Conservation (phyloP, 371 early-diverging fungal genomes). For the Batkoa obscura region DNA sequence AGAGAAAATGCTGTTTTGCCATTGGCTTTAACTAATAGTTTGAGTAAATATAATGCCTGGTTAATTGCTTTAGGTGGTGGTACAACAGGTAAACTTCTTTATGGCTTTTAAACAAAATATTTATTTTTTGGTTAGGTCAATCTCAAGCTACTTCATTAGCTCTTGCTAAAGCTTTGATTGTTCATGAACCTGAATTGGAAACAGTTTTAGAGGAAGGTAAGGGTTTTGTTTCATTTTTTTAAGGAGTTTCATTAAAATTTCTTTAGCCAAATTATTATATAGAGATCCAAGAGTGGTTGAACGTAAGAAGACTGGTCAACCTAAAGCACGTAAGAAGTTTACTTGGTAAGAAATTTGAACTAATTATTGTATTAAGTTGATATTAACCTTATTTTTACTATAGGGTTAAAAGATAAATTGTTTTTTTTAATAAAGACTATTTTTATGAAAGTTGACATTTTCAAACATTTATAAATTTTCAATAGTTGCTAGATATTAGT, state of each 20-base stretch:
- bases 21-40: conserved; percentile 35
- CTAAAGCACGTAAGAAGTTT: conserved; percentile 83
- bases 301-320: conserved; percentile 93
- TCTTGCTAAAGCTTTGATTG: conserved; percentile 54
- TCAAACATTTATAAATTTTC: neutral
- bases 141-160: conserved; percentile 74
- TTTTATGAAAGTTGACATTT: neutral
- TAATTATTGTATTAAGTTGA: neutral
- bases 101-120: neutral
- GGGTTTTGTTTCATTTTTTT: neutral
- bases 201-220: conserved; percentile 38
- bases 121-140: conserved; percentile 32
- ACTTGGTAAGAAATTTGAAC: conserved; percentile 39
- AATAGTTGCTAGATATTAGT: neutral
- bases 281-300: conserved; percentile 82
- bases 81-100: conserved; percentile 28
- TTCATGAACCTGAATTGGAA: conserved; percentile 41
- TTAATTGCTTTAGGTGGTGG: conserved; percentile 74
- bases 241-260: neutral
- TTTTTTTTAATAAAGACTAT: neutral
- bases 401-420: conserved; percentile 10
- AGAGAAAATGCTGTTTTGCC: conserved; percentile 53
- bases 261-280: conserved; percentile 45
- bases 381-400: neutral
- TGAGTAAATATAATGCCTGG: conserved; percentile 78